Base-by-base conservation (phyloP, 2,329 filamentous ascomycete genomes). In the Epichloe brachyelytri region DNA sequence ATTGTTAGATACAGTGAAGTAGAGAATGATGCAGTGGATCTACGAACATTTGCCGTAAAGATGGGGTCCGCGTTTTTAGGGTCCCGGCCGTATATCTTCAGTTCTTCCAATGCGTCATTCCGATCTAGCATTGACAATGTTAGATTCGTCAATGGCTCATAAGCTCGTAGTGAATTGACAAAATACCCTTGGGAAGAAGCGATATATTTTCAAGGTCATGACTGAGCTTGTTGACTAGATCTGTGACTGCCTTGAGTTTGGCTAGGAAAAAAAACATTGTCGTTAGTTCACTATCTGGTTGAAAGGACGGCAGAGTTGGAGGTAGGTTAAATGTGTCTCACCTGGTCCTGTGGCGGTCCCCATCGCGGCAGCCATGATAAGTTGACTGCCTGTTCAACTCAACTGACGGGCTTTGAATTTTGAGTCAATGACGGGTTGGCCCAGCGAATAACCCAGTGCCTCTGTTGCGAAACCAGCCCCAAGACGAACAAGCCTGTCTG, bases 1-100 rank as follows among this genome's bases (percentile, higher is more conserved):
- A 34, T 30, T 30, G 48, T 55, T 15, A 53, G 43, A 6, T n/a
- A 8, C 33, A 17, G 12, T 19, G 46, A 51, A 54, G 30, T 15
- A 43, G 1, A 37, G 14, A 8, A 4, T 7, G 33, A n/a, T 11
- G 19, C 6, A 6, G 26, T 20, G 8, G 7, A 14, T 3, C 3
- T 5, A 57, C 72, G 57, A 74, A 86, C 88, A 67, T 84, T 73
- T 65, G 79, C 77, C n/a, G 85, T 85, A 67, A 93, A 96, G 52
- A 97, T 91, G 1, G 88, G 85, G 52, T 85, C 85, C 30, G 89
- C 82, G 66, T 87, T 75, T 33, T 71, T 72, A 7, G 83, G 79
- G 59, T 85, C 82, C 54, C 89, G 82, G 6, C 89, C 67, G 57
- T 59, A 64, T 43, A 60, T 60, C 66, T 95, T 95, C 46, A 96